phyloP scores from a whole-genome alignment of 1,284 basidiomycete species.

The Fomitopsis palustris region DNA sequence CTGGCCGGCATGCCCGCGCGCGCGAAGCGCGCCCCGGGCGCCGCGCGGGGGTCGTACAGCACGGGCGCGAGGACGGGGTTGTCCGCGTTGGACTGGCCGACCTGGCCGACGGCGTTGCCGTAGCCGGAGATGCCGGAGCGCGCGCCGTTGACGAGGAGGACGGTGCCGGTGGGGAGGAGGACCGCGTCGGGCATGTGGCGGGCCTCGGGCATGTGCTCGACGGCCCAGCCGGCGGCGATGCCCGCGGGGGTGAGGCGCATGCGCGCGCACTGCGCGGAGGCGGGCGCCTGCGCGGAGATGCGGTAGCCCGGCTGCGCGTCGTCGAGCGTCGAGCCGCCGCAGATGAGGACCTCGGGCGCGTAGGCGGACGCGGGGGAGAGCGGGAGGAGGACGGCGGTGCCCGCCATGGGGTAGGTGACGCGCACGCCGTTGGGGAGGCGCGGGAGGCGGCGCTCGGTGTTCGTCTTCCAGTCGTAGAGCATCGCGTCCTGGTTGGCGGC shows the following conservation, averaged over 20 bases:
- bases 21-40: constrained; percentile 61
- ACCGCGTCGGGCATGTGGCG: constrained; percentile 82
- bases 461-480: constrained; percentile 72
- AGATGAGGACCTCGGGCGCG: constrained; percentile 69
- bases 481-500: constrained; percentile 79
- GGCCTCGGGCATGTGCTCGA: constrained; percentile 70
- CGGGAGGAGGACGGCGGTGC: constrained; percentile 69
- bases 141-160: constrained; percentile 78
- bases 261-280: constrained; percentile 71
- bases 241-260: constrained; percentile 63
- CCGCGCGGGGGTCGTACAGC: constrained; percentile 68
- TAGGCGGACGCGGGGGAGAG: constrained; percentile 62
- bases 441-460: constrained; percentile 65
- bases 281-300: constrained; percentile 67
- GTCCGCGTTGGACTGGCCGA: constrained; percentile 77
- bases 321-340: constrained; percentile 71
- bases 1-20: constrained; percentile 60
- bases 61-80: constrained; percentile 73
- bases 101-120: constrained; percentile 69
- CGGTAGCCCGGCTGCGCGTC: constrained; percentile 57
- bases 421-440: constrained; percentile 75
- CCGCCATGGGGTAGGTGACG: constrained; percentile 81
- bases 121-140: constrained; percentile 79
- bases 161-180: constrained; percentile 74
- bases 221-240: constrained; percentile 68